A percentile compares a stretch with the other conserved stretches of the same genome.
phyloP scores from a whole-genome alignment of 140 eudicot species.

The Ambrosia hybrid region DNA sequence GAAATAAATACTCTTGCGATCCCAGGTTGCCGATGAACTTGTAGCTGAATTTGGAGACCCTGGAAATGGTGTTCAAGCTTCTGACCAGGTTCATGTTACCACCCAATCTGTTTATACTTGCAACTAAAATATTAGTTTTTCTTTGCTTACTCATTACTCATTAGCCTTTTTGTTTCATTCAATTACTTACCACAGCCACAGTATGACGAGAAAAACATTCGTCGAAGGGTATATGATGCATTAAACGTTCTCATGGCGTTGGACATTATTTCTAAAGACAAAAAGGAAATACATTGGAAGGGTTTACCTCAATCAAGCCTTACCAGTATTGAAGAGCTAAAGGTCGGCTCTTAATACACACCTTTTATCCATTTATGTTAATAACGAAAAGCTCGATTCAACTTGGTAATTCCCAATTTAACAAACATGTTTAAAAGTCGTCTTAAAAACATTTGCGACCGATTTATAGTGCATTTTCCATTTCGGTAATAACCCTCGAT shows the following conservation, averaged over 20 bases:
- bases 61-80: slow-evolving; percentile 31
- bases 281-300: slow-evolving; percentile 42
- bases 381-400: not conserved
- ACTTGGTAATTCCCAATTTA: not conserved
- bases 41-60: slow-evolving; percentile 55
- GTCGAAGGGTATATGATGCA: slow-evolving; percentile 47
- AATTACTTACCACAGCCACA: slow-evolving; percentile 19
- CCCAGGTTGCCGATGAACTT: slow-evolving; percentile 60
- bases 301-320: slow-evolving; percentile 22
- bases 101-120: not conserved
- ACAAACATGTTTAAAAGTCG: not conserved
- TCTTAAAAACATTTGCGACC: not conserved
- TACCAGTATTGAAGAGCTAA: slow-evolving; percentile 31
- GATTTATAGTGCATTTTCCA: not conserved
- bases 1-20: not conserved
- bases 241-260: slow-evolving; percentile 43
- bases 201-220: slow-evolving; percentile 43
- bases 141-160: not conserved
- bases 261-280: slow-evolving; percentile 37
- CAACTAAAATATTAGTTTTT: not conserved
- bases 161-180: not conserved
- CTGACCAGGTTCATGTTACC: slow-evolving; percentile 37
- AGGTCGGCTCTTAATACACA: slow-evolving; percentile 24
- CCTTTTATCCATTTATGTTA: not conserved
- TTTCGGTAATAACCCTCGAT: slow-evolving; percentile 1